Evolutionary conservation across 1,284 basidiomycete genomes (phyloP).

Genomic region (Ceratobasidium sp.): DNA sequence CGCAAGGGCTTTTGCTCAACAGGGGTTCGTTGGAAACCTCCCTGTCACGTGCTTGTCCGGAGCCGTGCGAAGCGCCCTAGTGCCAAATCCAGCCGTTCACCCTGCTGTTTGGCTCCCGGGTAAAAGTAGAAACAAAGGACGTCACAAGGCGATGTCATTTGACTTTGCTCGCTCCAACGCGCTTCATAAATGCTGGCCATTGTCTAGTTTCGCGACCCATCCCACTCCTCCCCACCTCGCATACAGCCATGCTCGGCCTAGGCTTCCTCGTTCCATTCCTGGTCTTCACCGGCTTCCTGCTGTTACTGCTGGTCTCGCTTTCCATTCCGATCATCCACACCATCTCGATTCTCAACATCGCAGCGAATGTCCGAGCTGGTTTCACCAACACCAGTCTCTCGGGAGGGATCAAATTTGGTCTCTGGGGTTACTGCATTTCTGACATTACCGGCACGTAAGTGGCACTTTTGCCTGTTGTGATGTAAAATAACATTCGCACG

Average conservation of each 20-base stretch:
- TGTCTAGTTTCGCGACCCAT: conserved; percentile 20
- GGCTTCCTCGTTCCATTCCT: conserved; percentile 54
- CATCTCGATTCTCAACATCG: conserved; percentile 61
- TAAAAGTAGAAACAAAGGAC: conserved; percentile 15
- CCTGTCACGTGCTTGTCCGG: neutral
- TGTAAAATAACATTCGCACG: conserved; percentile 42
- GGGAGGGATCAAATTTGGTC: conserved; percentile 58
- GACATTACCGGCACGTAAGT: conserved; percentile 51
- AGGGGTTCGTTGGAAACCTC: neutral
- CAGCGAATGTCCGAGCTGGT: conserved; percentile 49
- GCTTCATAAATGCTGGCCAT: conserved; percentile 2
- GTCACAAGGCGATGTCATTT: conserved; percentile 8
- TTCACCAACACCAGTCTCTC: conserved; percentile 52
- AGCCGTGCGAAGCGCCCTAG: neutral
- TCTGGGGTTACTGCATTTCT: conserved; percentile 67
- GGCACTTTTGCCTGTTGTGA: conserved; percentile 23
- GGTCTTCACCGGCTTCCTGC: conserved; percentile 59
- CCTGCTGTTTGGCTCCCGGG: neutral
- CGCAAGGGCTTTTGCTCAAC: conserved; percentile 24
- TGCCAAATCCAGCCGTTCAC: neutral
- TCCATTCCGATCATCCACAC: conserved; percentile 65
- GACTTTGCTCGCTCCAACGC: neutral
- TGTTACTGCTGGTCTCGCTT: conserved; percentile 64
- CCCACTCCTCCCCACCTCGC: neutral
- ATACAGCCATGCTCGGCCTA: conserved; percentile 49